Percentiles rank a stretch among this genome's conserved stretches.
Conservation (phyloP, 2,329 filamentous ascomycete species). For the Nigrospora oryzae region DNA sequence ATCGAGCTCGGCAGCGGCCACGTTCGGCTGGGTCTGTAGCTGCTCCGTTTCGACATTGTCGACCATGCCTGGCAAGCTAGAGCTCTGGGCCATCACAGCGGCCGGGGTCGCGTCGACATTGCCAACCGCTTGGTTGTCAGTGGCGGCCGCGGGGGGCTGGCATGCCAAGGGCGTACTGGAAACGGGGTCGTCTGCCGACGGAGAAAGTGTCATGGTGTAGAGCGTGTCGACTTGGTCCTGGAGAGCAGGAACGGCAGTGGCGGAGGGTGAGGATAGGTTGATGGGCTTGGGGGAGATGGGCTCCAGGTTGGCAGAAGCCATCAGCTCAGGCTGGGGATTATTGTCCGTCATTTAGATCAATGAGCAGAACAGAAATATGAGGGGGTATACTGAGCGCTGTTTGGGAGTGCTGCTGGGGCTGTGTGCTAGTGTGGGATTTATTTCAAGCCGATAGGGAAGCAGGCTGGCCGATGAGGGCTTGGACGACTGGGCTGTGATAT, state of each 20-base stretch:
- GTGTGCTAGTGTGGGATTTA: too few species aligned
- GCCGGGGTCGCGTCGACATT: neutral
- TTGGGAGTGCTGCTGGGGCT: too few species aligned
- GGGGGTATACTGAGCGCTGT: too few species aligned
- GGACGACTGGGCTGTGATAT: neutral
- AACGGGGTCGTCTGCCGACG: constrained; percentile 13
- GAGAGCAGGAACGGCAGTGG: constrained; percentile 33
- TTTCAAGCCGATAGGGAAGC: neutral
- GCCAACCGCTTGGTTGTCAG: constrained; percentile 1
- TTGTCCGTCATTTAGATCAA: constrained; percentile 33
- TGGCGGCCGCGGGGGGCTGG: neutral
- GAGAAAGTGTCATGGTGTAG: constrained; percentile 29
- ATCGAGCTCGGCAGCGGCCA: constrained; percentile 28
- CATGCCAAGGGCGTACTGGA: too few species aligned
- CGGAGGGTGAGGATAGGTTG: constrained; percentile 34
- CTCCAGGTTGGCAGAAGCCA: constrained; percentile 44
- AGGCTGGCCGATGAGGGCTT: neutral
- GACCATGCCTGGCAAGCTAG: neutral
- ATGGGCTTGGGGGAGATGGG: constrained; percentile 42
- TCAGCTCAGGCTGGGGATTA: constrained; percentile 22
- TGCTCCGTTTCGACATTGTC: too few species aligned
- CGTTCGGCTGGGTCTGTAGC: neutral
- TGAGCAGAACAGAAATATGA: neutral
- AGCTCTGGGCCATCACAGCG: too few species aligned
- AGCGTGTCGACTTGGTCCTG: constrained; percentile 44